Base-by-base conservation (phyloP, 2,329 filamentous ascomycete species). In the Pestalotiopsis sp. region DNA sequence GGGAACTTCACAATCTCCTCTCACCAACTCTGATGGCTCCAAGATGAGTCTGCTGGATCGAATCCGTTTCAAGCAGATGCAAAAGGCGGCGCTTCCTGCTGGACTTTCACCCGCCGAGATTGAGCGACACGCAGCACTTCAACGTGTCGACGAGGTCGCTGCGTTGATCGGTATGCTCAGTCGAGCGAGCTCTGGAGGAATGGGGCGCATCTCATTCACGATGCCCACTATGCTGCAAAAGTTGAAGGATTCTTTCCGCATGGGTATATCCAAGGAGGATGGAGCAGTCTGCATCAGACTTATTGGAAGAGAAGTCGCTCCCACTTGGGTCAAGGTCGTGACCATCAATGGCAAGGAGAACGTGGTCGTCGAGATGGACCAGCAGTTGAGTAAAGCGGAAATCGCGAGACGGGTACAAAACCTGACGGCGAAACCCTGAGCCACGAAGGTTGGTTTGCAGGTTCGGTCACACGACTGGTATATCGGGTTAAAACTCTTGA, bases 11-110 rank as follows among this genome's bases (percentile, higher is more conserved):
- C 11, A 23, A 14, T 72, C 78, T 4, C 68, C 78, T 0, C 72
- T 79, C 67, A 72, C 81, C 49, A 86, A 85, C 69, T 70, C 81
- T 1, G 83, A 84, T 64, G 84, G 81, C 58, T 79, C 80, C 60
- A 84, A 90, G 81, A 90, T 92, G 82, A 89, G 88, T 66, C 87
- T 97, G 27, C 85, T 96, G 68, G 92, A 95, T 78, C 91, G 92
- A 63, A 88, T 97, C 71, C 90, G 92, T 71, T 84, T 87, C 67
- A 95, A 95, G 82, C 88, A 92, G 73, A 79, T 86, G 72, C 83
- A 87, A 77, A 77, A 87, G 77, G 75, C 82, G 70, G 76, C 84
- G 70, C 65, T 81, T 69, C 68, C 83, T 68, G 73, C 78, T 0
- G 86, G 85, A 0, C 83, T 86, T 0, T 82, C 86, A 0, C 83